These are phyloP conservation scores for Funneliformis caledonium DNA, from an alignment of 371 early-diverging fungal species.

Conservation along the genomic window DNA sequence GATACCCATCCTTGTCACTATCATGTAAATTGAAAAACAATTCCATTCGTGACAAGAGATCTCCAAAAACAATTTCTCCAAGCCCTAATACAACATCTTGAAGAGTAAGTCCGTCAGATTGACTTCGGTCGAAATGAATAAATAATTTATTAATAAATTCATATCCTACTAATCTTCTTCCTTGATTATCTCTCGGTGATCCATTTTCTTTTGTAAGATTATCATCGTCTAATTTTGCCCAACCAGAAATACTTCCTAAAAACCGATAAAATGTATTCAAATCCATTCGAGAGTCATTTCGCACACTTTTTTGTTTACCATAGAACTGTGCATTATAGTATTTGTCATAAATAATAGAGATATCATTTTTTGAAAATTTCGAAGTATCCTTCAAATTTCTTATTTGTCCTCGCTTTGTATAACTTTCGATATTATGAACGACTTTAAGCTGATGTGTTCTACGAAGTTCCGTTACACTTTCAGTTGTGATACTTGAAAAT, in stretches of 20 bases:
- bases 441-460: conserved; percentile 91
- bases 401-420: conserved; percentile 87
- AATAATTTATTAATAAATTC: conserved; percentile 36
- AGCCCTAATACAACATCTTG: conserved; percentile 84
- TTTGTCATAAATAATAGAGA: conserved; percentile 86
- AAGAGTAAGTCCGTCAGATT: conserved; percentile 68
- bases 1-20: conserved; percentile 67
- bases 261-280: conserved; percentile 65
- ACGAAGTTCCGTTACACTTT: conserved; percentile 80
- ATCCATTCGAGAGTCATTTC: conserved; percentile 63
- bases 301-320: conserved; percentile 53
- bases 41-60: conserved; percentile 78
- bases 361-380: conserved; percentile 83
- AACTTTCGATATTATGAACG: conserved; percentile 93
- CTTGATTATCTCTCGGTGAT: conserved; percentile 22
- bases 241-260: conserved; percentile 58
- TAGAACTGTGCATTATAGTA: conserved; percentile 87
- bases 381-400: conserved; percentile 77
- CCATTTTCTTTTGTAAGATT: conserved; percentile 1
- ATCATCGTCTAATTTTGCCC: conserved; percentile 58
- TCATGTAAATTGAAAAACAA: conserved; percentile 89
- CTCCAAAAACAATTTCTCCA: conserved; percentile 77
- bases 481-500: conserved; percentile 82
- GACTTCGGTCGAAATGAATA: conserved; percentile 26
- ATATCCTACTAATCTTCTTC: conserved; percentile 32